Evolutionary conservation across 2,329 filamentous ascomycete species (phyloP).

Genomic region (Aspergillus hortae): DNA sequence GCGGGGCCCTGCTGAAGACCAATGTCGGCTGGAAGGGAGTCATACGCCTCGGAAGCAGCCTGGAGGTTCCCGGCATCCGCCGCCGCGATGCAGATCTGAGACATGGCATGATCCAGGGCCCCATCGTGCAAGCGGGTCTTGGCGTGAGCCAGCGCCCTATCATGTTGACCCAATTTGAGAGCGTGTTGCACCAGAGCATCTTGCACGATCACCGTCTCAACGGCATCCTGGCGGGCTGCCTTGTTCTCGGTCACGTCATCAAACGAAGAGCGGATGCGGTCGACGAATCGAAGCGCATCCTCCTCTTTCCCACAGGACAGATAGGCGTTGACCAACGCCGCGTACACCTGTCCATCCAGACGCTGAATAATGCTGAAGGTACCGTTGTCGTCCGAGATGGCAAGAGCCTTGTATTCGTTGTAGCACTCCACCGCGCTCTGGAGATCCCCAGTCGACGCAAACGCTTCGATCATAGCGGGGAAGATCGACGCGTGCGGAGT

Average conservation of each 20-base stretch:
- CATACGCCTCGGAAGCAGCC: slow-evolving; percentile 66
- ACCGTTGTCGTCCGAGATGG: slow-evolving; percentile 78
- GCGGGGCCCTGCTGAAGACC: slow-evolving; percentile 56
- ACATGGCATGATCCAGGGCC: slow-evolving; percentile 62
- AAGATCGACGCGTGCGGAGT: slow-evolving; percentile 78
- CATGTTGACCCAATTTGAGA: slow-evolving; percentile 65
- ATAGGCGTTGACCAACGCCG: slow-evolving; percentile 87
- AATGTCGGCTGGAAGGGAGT: slow-evolving; percentile 53
- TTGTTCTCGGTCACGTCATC: slow-evolving; percentile 44
- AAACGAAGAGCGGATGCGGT: slow-evolving; percentile 65
- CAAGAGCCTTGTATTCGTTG: slow-evolving; percentile 86
- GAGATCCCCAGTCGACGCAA: slow-evolving; percentile 75
- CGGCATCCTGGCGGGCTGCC: slow-evolving; percentile 57
- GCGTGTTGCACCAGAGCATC: slow-evolving; percentile 77
- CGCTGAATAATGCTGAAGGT: slow-evolving; percentile 65
- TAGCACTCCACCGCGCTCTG: slow-evolving; percentile 90
- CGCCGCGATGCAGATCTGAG: slow-evolving; percentile 69
- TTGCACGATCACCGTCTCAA: slow-evolving; percentile 69
- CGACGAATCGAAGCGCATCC: slow-evolving; percentile 79
- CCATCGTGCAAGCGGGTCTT: slow-evolving; percentile 56
- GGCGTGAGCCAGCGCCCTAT: slow-evolving; percentile 71
- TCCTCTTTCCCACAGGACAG: slow-evolving; percentile 74
- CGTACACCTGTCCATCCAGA: slow-evolving; percentile 81
- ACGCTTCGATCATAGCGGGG: slow-evolving; percentile 91
- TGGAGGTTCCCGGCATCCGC: slow-evolving; percentile 73